Evolutionary conservation across 768 basidiomycete species (phyloP), one percentile per base, ranked within the genome.

Genomic region (Lactarius pseudohatsudake): DNA sequence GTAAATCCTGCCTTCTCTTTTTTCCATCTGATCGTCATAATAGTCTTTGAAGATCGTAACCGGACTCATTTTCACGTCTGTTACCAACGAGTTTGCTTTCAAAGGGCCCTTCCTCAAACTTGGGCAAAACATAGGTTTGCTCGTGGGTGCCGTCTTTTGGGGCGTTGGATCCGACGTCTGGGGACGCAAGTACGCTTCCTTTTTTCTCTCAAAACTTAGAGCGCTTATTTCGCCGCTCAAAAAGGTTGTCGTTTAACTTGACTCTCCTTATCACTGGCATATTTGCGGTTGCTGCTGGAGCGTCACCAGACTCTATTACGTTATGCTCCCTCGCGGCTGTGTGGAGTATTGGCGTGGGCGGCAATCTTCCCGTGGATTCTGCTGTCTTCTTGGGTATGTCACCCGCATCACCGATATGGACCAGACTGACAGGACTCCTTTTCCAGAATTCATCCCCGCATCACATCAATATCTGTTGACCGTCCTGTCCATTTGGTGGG

Each of bases 401-500:
- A 30, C 22, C 13, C n/a, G 13, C n/a, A 41, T 2, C 11, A 26
- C 16, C 32, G 7, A 41, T 7, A 28, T 20, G 10, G 22, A n/a
- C n/a, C 11, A 7, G 34, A 30, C 2, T 34, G 11, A 36, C 30
- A 36, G 9, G 18, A n/a, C 15, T 36, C 30, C 16, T 53, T 26
- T 26, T n/a, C 8, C 50, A 87, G 88, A 92, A 71, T 90, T 89
- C 71, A 73, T 89, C 0, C 90, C 90, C 0, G 82, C 83, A 2
- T 84, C 85, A 0, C 88, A 91, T 67, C 91, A 92, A 71, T 91
- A 90, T 71, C 79, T 92, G 3, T 78, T 92, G 40, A 91, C 90
- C 0, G 77, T 91, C 16, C 80, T 92, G 20, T 90, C 89, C 0
- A 83, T 91, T 43, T 92, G 88, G 87, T 92, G 91, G 91, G 86